Conservation (phyloP, 202 grass and related monocot species). For the Eragrostis tef region DNA sequence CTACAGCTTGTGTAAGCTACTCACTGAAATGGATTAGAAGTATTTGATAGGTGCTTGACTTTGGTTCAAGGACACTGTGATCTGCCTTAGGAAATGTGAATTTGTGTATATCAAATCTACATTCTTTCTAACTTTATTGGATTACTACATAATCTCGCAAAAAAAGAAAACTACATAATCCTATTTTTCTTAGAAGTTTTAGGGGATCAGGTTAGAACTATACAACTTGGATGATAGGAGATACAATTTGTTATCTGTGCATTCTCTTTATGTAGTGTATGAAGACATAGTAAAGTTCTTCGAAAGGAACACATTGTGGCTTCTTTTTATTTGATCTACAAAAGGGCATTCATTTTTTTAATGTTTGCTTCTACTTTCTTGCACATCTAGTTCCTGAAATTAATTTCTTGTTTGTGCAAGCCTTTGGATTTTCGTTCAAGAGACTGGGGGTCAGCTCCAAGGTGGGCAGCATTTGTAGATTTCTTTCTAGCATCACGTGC, state of each 20-base stretch:
- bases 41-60: not conserved
- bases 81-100: not conserved
- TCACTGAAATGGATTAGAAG: not conserved
- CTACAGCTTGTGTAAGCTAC: not conserved
- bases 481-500: conserved; percentile 86
- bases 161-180: not conserved
- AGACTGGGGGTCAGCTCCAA: conserved; percentile 88
- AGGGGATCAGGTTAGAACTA: not conserved
- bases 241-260: not conserved
- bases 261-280: not conserved
- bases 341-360: not conserved
- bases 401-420: conserved; percentile 42
- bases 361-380: conserved; percentile 1
- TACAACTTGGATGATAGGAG: not conserved
- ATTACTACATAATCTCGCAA: too few relatives aligned
- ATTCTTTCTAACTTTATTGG: not conserved
- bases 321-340: not conserved
- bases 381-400: conserved; percentile 10
- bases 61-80: not conserved
- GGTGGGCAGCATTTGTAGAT: conserved; percentile 90
- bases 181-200: not conserved
- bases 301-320: not conserved
- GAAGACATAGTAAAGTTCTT: not conserved
- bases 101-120: not conserved
- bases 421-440: conserved; percentile 61